Conservation (phyloP, 2,329 filamentous ascomycete species). For the Colletotrichum tropicale region DNA sequence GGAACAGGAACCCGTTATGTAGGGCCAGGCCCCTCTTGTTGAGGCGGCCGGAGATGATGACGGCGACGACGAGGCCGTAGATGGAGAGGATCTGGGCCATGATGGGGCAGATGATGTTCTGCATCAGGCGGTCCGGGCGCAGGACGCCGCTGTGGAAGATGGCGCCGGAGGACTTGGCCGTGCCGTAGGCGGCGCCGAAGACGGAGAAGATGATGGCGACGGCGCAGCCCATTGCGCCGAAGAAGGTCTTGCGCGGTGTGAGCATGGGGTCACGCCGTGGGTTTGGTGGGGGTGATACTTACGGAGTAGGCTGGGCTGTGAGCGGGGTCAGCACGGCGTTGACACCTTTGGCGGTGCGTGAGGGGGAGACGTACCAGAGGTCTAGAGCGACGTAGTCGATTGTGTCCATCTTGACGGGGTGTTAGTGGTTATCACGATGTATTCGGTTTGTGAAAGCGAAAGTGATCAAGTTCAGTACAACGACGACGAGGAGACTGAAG, state of each 20-base stretch:
- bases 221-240: conserved; percentile 45
- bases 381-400: conserved; percentile 33
- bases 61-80: conserved; percentile 48
- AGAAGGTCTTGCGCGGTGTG: conserved; percentile 37
- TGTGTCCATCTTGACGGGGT: conserved; percentile 29
- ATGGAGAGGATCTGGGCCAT: conserved; percentile 54
- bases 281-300: conserved; percentile 20
- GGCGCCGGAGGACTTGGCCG: conserved; percentile 45
- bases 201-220: conserved; percentile 57
- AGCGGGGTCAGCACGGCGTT: not conserved
- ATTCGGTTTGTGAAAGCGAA: not conserved
- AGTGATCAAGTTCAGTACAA: not conserved
- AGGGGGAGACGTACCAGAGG: conserved; percentile 34
- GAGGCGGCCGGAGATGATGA: conserved; percentile 47
- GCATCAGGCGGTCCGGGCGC: conserved; percentile 48
- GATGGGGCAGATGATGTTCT: conserved; percentile 49
- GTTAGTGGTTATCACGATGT: not conserved
- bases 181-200: conserved; percentile 51
- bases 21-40: conserved; percentile 42
- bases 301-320: conserved; percentile 50
- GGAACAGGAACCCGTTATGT: conserved; percentile 47
- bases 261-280: not conserved
- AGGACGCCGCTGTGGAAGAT: conserved; percentile 49
- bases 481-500: not conserved
- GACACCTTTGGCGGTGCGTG: not conserved